Evolutionary conservation across 1,284 basidiomycete genomes (phyloP).

Genomic region (Ceratobasidium sp.): DNA sequence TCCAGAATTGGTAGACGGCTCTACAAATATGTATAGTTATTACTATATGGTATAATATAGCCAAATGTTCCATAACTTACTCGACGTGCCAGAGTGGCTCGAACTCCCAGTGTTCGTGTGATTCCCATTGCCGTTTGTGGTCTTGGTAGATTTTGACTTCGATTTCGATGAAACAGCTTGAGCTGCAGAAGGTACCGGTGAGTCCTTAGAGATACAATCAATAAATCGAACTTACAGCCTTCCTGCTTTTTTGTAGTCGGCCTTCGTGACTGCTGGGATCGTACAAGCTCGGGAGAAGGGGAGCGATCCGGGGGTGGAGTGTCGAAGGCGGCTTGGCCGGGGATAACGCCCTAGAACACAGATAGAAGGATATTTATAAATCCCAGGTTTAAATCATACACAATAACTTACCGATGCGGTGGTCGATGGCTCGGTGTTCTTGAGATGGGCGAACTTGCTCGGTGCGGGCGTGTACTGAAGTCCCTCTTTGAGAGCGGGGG

Average conservation of each 20-base stretch:
- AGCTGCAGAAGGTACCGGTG: neutral
- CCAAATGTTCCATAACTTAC: conserved; percentile 5
- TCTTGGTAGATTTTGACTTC: neutral
- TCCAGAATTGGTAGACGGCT: too few species aligned
- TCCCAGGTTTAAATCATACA: neutral
- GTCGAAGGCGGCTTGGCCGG: conserved; percentile 13
- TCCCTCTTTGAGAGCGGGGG: neutral
- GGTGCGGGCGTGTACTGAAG: conserved; percentile 2
- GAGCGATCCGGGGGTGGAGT: conserved; percentile 6
- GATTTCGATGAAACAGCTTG: neutral
- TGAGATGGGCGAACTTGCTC: conserved; percentile 22
- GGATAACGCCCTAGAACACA: conserved; percentile 14
- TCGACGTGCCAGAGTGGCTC: conserved; percentile 22
- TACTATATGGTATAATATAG: too few species aligned
- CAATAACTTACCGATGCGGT: conserved; percentile 9
- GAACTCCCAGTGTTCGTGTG: neutral
- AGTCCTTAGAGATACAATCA: too few species aligned
- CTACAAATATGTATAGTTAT: too few species aligned
- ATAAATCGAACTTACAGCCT: neutral
- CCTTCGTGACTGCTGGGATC: conserved; percentile 12
- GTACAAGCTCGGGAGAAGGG: conserved; percentile 5
- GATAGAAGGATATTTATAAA: neutral
- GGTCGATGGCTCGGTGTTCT: conserved; percentile 3
- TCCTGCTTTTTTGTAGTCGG: conserved; percentile 3
- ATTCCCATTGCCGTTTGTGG: neutral